phyloP scores from a whole-genome alignment of 1,284 basidiomycete species.

The Ceratobasidium sp. region DNA sequence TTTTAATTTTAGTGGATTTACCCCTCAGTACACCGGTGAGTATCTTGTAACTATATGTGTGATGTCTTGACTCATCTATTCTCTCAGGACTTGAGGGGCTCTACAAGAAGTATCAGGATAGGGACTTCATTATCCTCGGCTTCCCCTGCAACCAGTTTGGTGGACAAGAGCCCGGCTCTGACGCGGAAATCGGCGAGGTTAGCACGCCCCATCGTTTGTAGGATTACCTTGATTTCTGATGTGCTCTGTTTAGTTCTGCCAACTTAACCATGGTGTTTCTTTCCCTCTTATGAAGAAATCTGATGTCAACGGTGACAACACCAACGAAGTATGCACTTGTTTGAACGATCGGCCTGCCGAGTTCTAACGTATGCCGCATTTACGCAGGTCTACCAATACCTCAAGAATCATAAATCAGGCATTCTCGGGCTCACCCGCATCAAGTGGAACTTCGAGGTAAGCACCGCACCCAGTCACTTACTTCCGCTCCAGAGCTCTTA shows the following conservation, averaged over 20 bases:
- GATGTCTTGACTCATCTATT: background rate
- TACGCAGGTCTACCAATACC: conserved; percentile 79
- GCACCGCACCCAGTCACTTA: conserved; percentile 44
- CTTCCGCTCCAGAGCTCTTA: conserved; percentile 57
- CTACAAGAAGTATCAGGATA: conserved; percentile 84
- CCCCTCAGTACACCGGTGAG: conserved; percentile 81
- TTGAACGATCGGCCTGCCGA: background rate
- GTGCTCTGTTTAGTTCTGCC: conserved; percentile 47
- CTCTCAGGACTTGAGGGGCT: conserved; percentile 76
- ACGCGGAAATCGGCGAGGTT: conserved; percentile 69
- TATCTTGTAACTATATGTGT: conserved; percentile 50
- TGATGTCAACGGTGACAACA: conserved; percentile 86
- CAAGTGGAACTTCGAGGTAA: conserved; percentile 67
- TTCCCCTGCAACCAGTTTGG: conserved; percentile 89
- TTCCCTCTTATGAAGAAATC: conserved; percentile 90
- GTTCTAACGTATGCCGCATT: background rate
- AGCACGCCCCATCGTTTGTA: conserved; percentile 30
- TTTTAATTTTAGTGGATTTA: conserved; percentile 72
- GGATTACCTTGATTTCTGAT: background rate
- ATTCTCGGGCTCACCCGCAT: conserved; percentile 78
- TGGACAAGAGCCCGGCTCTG: conserved; percentile 73
- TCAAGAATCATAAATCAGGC: conserved; percentile 82
- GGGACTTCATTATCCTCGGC: conserved; percentile 81
- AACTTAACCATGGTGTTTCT: conserved; percentile 79
- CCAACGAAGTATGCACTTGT: conserved; percentile 51